Evolutionary conservation across 2,329 filamentous ascomycete genomes (phyloP), one percentile per base, ranked within the genome.

Genomic region (Helicocarpus griseus): DNA sequence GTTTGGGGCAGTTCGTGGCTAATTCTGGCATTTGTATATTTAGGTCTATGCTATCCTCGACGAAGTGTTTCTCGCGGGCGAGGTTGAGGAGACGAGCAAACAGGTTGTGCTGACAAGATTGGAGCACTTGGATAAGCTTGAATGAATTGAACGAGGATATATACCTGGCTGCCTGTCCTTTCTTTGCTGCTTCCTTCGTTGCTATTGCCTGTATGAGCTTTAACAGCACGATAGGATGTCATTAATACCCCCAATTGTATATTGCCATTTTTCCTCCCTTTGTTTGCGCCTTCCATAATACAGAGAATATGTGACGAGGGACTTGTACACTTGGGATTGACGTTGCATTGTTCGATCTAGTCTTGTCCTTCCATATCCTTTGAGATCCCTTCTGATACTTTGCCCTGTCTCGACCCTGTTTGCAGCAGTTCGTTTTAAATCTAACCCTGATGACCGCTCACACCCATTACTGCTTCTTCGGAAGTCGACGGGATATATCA

Each of bases 21-120:
- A 35, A 47, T 24, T 3, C 9, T 44, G 17, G 17, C 28, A 29
- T 2, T 33, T 36, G 14, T 47, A 31, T n/a, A 21, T 54, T 48
- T 59, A 85, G 81, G 91, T 98, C 58, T 98, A 98, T 71, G 93
- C 93, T 46, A 98, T 98, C 57, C 82, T 98, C 26, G 93, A 98
- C 66, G 93, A 98, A 74, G 93, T 98, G 19, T 98, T 98, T 69
- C 74, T 98, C 55, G 93, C 93, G 0, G 93, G 93, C 17, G 93
- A 98, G 77, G 95, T 98, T 55, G 89, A 98, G 73, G 93, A 98
- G 79, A 97, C 91, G 56, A 95, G 89, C 68, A 98, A 97, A 72
- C 91, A 97, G 72, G 93, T 97, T 29, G 93, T 98, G 17, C 73
- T 98, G 64, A 97, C 93, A 50, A 75, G 93, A 61, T 67, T 98